Evolutionary conservation across 2,329 filamentous ascomycete genomes (phyloP).

Genomic region (Pezicula neosporulosa): DNA sequence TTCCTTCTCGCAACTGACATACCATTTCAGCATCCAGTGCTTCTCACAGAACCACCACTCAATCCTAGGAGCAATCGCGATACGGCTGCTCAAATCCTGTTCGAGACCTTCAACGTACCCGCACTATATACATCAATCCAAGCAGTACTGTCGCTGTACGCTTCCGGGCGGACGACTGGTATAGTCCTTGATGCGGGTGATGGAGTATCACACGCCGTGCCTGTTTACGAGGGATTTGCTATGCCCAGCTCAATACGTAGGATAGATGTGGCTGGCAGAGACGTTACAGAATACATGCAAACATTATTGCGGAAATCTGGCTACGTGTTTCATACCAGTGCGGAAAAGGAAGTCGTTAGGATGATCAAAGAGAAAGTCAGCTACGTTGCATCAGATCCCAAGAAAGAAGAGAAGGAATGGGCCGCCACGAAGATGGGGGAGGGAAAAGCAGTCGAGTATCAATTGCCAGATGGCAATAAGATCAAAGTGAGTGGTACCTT

Average conservation of each 20-base stretch:
- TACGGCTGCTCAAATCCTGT: slow-evolving; percentile 93
- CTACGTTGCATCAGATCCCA: slow-evolving; percentile 87
- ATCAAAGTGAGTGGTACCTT: slow-evolving; percentile 62
- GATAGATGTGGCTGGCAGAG: slow-evolving; percentile 93
- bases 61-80: slow-evolving; percentile 96
- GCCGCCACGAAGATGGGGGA: slow-evolving; percentile 72
- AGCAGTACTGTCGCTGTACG: slow-evolving; percentile 92
- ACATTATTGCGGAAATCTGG: slow-evolving; percentile 86
- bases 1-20: background rate
- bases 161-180: slow-evolving; percentile 91
- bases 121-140: slow-evolving; percentile 96
- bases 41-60: slow-evolving; percentile 91
- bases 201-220: slow-evolving; percentile 94
- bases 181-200: slow-evolving; percentile 95
- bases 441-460: slow-evolving; percentile 80
- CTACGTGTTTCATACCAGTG: slow-evolving; percentile 94
- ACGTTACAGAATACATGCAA: slow-evolving; percentile 95
- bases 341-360: slow-evolving; percentile 98
- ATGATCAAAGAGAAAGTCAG: slow-evolving; percentile 94
- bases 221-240: slow-evolving; percentile 96
- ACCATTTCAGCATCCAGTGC: slow-evolving; percentile 73
- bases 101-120: slow-evolving; percentile 98
- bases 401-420: slow-evolving; percentile 97
- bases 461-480: slow-evolving; percentile 87
- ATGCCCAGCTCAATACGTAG: slow-evolving; percentile 93